phyloP scores from a whole-genome alignment of 176 grass and related monocot species.

The sorghum (Sorghum bicolor) region DNA sequence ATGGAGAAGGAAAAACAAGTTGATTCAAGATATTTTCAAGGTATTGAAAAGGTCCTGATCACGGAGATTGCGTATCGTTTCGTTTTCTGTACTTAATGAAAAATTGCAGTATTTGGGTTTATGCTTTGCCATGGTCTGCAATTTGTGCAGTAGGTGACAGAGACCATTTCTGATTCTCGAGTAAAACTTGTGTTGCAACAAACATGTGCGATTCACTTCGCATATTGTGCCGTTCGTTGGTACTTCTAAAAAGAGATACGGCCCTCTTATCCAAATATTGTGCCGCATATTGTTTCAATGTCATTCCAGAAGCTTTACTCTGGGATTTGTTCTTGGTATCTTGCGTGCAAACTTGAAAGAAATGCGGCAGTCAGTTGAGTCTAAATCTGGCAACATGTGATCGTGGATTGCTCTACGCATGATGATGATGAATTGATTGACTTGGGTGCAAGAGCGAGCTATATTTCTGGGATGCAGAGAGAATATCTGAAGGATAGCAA shows the following conservation, averaged over 20 bases:
- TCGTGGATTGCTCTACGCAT: not conserved
- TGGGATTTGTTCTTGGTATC: not conserved
- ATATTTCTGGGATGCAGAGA: not conserved
- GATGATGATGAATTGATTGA: constrained; percentile 14
- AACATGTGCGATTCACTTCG: not conserved
- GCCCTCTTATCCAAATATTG: no score
- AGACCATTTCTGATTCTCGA: not conserved
- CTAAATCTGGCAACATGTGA: not conserved
- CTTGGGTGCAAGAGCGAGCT: not conserved
- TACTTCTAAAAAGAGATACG: not conserved
- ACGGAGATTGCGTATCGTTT: not conserved
- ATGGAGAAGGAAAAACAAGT: no score
- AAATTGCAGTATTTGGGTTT: not conserved
- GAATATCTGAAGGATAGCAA: not conserved
- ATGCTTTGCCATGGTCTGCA: not conserved
- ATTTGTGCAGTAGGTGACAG: not conserved
- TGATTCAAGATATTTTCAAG: constrained; percentile 8
- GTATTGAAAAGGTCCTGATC: not conserved
- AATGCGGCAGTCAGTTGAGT: not conserved
- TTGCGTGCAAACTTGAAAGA: not conserved
- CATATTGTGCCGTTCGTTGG: not conserved
- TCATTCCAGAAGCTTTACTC: not conserved
- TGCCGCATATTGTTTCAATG: no score
- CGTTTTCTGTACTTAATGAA: not conserved
- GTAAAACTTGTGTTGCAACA: not conserved